Conservation (phyloP, 2,329 filamentous ascomycete species). For the Pseudogymnoascus sp. region DNA sequence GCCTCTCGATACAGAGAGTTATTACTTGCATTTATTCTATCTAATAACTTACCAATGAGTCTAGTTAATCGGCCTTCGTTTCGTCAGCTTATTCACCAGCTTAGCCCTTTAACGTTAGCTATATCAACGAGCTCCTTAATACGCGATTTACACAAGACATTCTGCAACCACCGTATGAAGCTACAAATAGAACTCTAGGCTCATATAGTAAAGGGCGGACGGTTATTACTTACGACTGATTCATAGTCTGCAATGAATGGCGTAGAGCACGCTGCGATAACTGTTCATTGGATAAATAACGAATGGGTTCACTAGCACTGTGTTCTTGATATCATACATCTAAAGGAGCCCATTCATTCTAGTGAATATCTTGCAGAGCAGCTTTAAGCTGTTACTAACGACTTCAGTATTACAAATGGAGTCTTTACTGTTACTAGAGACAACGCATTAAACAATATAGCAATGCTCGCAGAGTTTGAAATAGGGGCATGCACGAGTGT, state of each 20-base stretch:
- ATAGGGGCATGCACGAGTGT: too few species aligned
- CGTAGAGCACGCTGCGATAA: not conserved
- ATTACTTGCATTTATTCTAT: slow-evolving; percentile 11
- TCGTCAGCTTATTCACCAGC: slow-evolving; percentile 5
- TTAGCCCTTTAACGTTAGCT: not conserved
- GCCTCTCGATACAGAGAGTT: slow-evolving; percentile 21
- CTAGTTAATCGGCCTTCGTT: slow-evolving; percentile 14
- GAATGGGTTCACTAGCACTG: too few species aligned
- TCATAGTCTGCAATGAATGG: not conserved
- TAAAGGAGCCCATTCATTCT: too few species aligned
- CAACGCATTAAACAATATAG: too few species aligned
- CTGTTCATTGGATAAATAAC: not conserved
- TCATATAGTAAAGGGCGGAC: not conserved
- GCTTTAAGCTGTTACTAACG: too few species aligned
- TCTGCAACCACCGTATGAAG: too few species aligned
- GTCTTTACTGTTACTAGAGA: too few species aligned
- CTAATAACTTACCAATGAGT: slow-evolving; percentile 12
- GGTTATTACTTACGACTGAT: not conserved
- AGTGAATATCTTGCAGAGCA: too few species aligned
- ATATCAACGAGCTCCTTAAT: not conserved
- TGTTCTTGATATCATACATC: too few species aligned
- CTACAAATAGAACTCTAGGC: not conserved
- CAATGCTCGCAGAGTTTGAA: too few species aligned
- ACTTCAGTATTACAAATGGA: too few species aligned
- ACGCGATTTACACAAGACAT: too few species aligned